Evolutionary conservation across 768 basidiomycete species (phyloP), one percentile per base, ranked within the genome.

Genomic region (Leccinum rimulosum): DNA sequence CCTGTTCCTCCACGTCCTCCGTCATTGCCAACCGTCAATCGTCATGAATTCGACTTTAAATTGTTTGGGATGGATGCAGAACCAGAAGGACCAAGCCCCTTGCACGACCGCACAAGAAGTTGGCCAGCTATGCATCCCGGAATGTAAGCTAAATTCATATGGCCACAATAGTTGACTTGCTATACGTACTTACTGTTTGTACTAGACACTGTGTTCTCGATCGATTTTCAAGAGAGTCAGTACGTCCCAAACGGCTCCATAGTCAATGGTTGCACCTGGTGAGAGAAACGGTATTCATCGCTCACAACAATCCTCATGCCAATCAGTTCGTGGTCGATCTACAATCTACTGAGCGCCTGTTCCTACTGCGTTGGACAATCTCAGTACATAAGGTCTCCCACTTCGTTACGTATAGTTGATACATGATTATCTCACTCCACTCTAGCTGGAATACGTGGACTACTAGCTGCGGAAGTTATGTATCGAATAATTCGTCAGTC

Each of bases 341-440:
- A 73, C 49, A 72, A 72, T 52, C 56, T 72, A 11, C 10, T 73
- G 48, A 73, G 70, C 15, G 70, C 68, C 17, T 72, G 71, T 14
- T 63, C 63, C 17, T 58, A 53, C 33, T 71, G 67, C 31, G 5
- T 49, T n/a, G 63, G 36, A 6, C 50, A 64, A 52, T 5, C 4
- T 38, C 50, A 57, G 9, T 64, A 59, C 28, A 31, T 55, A 30
- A 68, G 64, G 70, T 72, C 6, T 17, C 55, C 45, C 25, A 6
- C 14, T 45, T 30, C n/a, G 4, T 33, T 33, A 9, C 36, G 9
- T 45, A 22, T n/a, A 15, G 27, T n/a, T 30, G 30, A 19, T 49
- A 22, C 3, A 25, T 12, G 25, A 28, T 53, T 30, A 50, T 49
- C 61, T 64, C 31, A 65, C 47, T 7, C 45, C 27, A 6, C 47